Conservation (phyloP, 2,329 filamentous ascomycete species). For the Xylariaceae sp. region DNA sequence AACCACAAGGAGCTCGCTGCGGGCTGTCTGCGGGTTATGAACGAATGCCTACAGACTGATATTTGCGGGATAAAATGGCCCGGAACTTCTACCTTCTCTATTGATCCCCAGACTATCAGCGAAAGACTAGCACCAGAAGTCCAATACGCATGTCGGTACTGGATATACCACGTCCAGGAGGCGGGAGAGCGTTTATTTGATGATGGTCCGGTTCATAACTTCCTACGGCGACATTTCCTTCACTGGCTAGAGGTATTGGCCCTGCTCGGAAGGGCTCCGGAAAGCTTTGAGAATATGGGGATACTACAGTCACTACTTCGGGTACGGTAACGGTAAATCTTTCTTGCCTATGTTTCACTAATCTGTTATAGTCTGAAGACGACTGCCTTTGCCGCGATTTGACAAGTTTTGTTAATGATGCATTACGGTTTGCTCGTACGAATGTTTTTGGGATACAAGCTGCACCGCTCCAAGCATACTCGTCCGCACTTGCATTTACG, state of each 20-base stretch:
- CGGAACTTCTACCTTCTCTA: constrained; percentile 27
- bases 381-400: neutral
- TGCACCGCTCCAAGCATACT: constrained; percentile 33
- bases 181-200: constrained; percentile 24
- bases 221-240: constrained; percentile 30
- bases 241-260: constrained; percentile 35
- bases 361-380: constrained; percentile 7
- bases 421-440: constrained; percentile 23
- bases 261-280: constrained; percentile 21
- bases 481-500: constrained; percentile 30
- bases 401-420: constrained; percentile 22
- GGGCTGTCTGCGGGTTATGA: constrained; percentile 34
- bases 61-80: neutral
- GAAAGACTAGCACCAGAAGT: constrained; percentile 8
- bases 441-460: constrained; percentile 24
- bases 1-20: constrained; percentile 30
- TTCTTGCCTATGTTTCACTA: neutral
- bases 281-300: constrained; percentile 16
- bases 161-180: constrained; percentile 25
- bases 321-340: constrained; percentile 10
- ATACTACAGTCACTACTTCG: constrained; percentile 9
- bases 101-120: constrained; percentile 2
- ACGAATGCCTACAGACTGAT: constrained; percentile 15
- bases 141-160: constrained; percentile 31
- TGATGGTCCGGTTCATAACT: constrained; percentile 23